Evolutionary conservation across 2,329 filamentous ascomycete genomes (phyloP).

Genomic region (Ceratocystis huliohia): DNA sequence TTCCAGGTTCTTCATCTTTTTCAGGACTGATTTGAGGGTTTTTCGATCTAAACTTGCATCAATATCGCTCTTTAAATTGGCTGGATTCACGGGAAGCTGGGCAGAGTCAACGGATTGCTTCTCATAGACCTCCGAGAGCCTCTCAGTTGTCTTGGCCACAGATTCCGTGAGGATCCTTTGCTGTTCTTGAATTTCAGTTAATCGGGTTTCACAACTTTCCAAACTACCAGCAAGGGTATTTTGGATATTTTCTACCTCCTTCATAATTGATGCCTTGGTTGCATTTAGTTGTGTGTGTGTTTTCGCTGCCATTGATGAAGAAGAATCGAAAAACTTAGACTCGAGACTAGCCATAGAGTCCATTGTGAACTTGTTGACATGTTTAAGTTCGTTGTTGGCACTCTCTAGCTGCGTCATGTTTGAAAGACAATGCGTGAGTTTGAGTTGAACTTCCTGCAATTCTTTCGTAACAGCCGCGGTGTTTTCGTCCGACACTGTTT

Average conservation of each 20-base stretch:
- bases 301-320: neutral
- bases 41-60: neutral
- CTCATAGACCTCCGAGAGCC: neutral
- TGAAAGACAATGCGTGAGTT: neutral
- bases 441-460: neutral
- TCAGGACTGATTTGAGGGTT: neutral
- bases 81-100: neutral
- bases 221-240: neutral
- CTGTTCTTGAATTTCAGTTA: neutral
- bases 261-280: neutral
- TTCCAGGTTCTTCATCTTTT: slow-evolving; percentile 14
- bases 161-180: neutral
- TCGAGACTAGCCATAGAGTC: neutral
- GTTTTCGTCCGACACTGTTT: neutral
- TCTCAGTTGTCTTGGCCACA: neutral
- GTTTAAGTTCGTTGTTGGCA: neutral
- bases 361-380: neutral
- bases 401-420: neutral
- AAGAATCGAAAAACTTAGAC: neutral
- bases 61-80: neutral
- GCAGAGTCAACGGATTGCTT: neutral
- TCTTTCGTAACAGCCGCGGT: neutral
- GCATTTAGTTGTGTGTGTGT: neutral
- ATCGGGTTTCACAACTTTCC: neutral
- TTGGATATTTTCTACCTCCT: neutral